These are phyloP conservation scores for Metschnikowia amazonensis DNA, from an alignment of 805 yeast genomes.

Conservation along the genomic window DNA sequence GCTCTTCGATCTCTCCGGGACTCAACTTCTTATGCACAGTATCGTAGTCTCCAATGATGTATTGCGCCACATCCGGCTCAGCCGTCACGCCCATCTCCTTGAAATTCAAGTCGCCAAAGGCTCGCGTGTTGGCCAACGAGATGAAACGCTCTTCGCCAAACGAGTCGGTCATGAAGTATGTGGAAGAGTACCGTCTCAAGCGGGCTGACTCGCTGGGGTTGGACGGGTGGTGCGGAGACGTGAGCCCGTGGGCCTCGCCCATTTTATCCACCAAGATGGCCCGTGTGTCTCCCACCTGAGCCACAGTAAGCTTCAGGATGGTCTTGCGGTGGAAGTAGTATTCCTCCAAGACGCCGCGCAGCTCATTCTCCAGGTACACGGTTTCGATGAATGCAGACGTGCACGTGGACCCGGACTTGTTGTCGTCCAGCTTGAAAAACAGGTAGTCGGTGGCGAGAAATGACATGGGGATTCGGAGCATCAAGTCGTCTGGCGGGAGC, in stretches of 20 bases:
- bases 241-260: constrained; percentile 77
- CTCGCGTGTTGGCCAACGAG: constrained; percentile 83
- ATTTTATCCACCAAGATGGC: constrained; percentile 77
- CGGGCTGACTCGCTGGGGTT: constrained; percentile 75
- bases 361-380: constrained; percentile 27
- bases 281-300: constrained; percentile 91
- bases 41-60: constrained; percentile 55
- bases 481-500: constrained; percentile 48
- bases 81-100: constrained; percentile 84
- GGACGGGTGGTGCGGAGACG: constrained; percentile 82
- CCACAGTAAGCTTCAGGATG: constrained; percentile 64
- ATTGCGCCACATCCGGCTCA: constrained; percentile 82
- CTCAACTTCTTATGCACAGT: constrained; percentile 37
- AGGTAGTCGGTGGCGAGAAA: constrained; percentile 64
- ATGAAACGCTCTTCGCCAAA: constrained; percentile 89
- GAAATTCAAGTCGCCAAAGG: constrained; percentile 85
- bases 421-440: constrained; percentile 41
- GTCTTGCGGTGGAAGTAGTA: constrained; percentile 66
- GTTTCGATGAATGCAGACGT: constrained; percentile 62
- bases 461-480: constrained; percentile 57
- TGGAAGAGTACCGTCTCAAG: constrained; percentile 55
- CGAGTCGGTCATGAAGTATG: constrained; percentile 76
- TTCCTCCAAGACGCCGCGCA: constrained; percentile 29
- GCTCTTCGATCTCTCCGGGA: constrained; percentile 30
- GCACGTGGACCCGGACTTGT: constrained; percentile 65